These are phyloP conservation scores for Thermochaetoides thermophila DNA, from an alignment of 495 filamentous ascomycete species.

Conservation along the genomic window DNA sequence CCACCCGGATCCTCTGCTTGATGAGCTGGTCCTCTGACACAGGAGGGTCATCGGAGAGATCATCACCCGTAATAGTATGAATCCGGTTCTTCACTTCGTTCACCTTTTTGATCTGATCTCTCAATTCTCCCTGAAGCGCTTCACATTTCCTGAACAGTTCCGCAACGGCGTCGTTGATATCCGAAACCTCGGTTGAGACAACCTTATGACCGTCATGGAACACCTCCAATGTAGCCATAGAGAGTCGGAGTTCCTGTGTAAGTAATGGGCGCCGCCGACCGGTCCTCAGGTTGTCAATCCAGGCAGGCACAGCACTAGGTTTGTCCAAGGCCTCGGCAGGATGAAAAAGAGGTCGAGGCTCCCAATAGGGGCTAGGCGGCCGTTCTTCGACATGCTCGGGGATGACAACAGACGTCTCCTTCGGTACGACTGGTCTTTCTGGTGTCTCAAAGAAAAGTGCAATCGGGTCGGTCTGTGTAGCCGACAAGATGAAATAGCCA, in stretches of 20 bases:
- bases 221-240: conserved; percentile 56
- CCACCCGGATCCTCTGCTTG: conserved; percentile 43
- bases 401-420: conserved; percentile 12
- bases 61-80: conserved; percentile 49
- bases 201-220: conserved; percentile 65
- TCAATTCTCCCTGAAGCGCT: conserved; percentile 53
- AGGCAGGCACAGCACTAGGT: conserved; percentile 39
- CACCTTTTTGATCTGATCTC: conserved; percentile 52
- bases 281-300: conserved; percentile 47
- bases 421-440: conserved; percentile 23
- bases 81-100: conserved; percentile 52
- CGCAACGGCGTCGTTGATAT: conserved; percentile 56
- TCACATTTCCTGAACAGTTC: conserved; percentile 72
- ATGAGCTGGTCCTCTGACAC: conserved; percentile 37
- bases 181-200: conserved; percentile 56
- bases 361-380: conserved; percentile 25
- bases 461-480: conserved; percentile 45
- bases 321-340: conserved; percentile 50
- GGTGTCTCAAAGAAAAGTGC: conserved; percentile 55
- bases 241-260: conserved; percentile 59
- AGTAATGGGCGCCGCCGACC: conserved; percentile 44
- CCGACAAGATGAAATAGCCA: conserved; percentile 65
- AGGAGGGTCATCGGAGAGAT: conserved; percentile 30
- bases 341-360: conserved; percentile 54
- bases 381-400: conserved; percentile 13